These are phyloP conservation scores for Fusarium sp. DNA, from an alignment of 2,329 filamentous ascomycete species.

Conservation along the genomic window DNA sequence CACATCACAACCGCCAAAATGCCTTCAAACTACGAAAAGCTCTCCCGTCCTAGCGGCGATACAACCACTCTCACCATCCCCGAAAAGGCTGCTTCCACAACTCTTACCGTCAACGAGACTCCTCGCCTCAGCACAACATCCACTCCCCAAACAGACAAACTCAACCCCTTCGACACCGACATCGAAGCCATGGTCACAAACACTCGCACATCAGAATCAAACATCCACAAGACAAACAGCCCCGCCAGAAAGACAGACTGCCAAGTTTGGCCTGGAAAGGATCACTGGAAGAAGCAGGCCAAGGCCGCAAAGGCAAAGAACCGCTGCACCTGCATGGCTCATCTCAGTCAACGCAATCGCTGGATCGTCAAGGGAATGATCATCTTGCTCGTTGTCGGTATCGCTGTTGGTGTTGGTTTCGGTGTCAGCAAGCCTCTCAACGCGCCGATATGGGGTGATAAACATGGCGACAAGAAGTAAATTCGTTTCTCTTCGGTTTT, in stretches of 20 bases:
- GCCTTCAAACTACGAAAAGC: constrained; percentile 45
- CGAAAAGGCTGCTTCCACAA: constrained; percentile 47
- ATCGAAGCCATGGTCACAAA: constrained; percentile 63
- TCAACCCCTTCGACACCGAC: constrained; percentile 68
- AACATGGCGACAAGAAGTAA: constrained; percentile 43
- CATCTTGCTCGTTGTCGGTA: constrained; percentile 62
- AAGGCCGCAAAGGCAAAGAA: constrained; percentile 65
- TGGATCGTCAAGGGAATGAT: constrained; percentile 61
- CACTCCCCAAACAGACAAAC: constrained; percentile 57
- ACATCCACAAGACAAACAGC: constrained; percentile 48
- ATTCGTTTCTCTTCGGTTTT: constrained; percentile 9
- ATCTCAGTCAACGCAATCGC: constrained; percentile 64
- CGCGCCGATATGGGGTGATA: constrained; percentile 66
- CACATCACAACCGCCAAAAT: constrained; percentile 28
- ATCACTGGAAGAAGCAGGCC: constrained; percentile 69
- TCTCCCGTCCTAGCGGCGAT: constrained; percentile 41
- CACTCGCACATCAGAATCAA: constrained; percentile 40
- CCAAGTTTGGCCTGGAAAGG: constrained; percentile 69
- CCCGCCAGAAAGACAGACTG: constrained; percentile 58
- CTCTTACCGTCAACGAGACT: constrained; percentile 39
- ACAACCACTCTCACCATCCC: constrained; percentile 41
- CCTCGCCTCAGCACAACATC: constrained; percentile 54
- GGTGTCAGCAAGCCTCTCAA: constrained; percentile 70
- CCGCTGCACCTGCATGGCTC: constrained; percentile 63
- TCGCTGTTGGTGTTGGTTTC: constrained; percentile 67